Base-by-base conservation (phyloP, 768 basidiomycete species). In the Coprinopsis marcescibilis region DNA sequence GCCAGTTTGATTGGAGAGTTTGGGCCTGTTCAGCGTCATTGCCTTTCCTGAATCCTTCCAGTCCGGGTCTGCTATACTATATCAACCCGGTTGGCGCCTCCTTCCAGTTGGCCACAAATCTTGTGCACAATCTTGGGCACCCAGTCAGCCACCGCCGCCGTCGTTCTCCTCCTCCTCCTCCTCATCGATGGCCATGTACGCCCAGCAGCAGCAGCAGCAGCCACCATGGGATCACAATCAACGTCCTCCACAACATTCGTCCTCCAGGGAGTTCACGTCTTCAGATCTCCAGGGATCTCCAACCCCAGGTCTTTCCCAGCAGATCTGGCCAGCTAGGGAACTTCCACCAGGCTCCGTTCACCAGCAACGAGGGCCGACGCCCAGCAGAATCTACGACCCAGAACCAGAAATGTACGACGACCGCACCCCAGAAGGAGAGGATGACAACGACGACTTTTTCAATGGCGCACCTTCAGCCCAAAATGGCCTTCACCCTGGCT, bases 391-490 rank as follows among this genome's bases (percentile, higher is more conserved):
- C 50, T 70, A 68, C 53, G 66, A 70, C 45, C 64, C 60, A 47
- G 71, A 68, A 39, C 62, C 59, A 35, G 67, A 71, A 38, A 70
- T 68, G 49, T 71, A 71, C 52, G 62, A 68, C 43, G 66, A 69
- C 32, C 58, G 55, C 26, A 57, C 61, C 24, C 69, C 68, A 21
- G 71, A 73, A 39, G 68, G 55, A 34, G 75, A 76, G 53, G 77
- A 76, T 49, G 67, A 70, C 57, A 58, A 61, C 43, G 72, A 75
- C 50, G 73, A 73, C 56, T 75, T 75, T 57, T 75, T 71, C 65
- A 65, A 64, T 40, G 67, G 69, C 25, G 61, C 62, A 4, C 56
- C 61, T 21, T 59, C 60, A 35, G 52, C 53, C 7, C 62, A 64
- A 33, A 57, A 57, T 51, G 57, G 59, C 13, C 56, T 62, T 41